phyloP scores from a whole-genome alignment of 2,329 filamentous ascomycete species.

The Sporothrix luriei region DNA sequence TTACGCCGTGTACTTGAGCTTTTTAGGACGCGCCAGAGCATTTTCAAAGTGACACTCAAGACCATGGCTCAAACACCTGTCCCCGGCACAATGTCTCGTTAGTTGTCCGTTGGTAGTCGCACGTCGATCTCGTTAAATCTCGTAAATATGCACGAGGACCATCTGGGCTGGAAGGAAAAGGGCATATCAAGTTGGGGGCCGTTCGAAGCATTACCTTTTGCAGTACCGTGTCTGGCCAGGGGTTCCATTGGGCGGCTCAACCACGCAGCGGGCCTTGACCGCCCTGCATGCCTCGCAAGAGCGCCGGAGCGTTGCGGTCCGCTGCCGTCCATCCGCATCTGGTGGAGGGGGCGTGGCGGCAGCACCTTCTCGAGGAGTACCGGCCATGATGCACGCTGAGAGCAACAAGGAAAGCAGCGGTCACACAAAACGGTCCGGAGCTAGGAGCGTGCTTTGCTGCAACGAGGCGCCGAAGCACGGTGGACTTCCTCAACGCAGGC shows the following conservation, averaged over 20 bases:
- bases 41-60: conserved; percentile 38
- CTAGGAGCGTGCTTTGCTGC: neutral
- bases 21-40: conserved; percentile 37
- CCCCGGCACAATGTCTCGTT: neutral
- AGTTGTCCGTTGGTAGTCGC: neutral
- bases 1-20: conserved; percentile 36
- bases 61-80: conserved; percentile 32
- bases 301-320: conserved; percentile 36
- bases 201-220: conserved; percentile 32
- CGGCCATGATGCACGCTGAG: conserved; percentile 21
- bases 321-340: conserved; percentile 26
- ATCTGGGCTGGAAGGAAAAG: neutral
- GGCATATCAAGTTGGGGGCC: neutral
- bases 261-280: conserved; percentile 37
- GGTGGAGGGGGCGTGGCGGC: conserved; percentile 11
- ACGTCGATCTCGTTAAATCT: no score
- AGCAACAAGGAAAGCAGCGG: neutral
- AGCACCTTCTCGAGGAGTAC: neutral
- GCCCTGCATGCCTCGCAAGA: conserved; percentile 38
- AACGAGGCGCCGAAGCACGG: neutral
- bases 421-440: neutral
- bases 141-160: neutral
- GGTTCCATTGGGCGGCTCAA: conserved; percentile 21
- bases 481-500: neutral
- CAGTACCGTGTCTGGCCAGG: conserved; percentile 31